Conservation (phyloP, 768 basidiomycete genomes). For the Rhizopogon roseolus region DNA sequence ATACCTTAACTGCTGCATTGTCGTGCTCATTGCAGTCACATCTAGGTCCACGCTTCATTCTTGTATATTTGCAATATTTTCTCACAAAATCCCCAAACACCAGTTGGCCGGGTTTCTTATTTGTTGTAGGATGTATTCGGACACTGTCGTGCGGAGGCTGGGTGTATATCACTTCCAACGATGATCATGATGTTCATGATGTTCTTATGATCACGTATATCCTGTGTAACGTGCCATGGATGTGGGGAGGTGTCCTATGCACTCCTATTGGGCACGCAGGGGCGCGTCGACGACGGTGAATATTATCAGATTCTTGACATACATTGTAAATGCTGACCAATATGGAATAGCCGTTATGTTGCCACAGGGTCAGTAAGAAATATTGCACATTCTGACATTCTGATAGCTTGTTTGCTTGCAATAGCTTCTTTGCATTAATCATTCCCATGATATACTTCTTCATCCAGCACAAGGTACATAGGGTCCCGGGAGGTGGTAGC, state of each 20-base stretch:
- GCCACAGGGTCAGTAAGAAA: slow-evolving; percentile 41
- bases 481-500: slow-evolving; percentile 67
- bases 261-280: slow-evolving; percentile 38
- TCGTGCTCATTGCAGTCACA: neutral
- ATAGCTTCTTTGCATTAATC: slow-evolving; percentile 67
- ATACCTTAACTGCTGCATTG: neutral
- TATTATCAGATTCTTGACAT: neutral
- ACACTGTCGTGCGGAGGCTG: slow-evolving; percentile 86
- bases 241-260: slow-evolving; percentile 62
- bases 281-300: slow-evolving; percentile 52
- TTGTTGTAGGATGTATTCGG: slow-evolving; percentile 60
- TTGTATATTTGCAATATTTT: slow-evolving; percentile 61
- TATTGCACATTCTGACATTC: neutral
- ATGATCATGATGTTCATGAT: slow-evolving; percentile 83
- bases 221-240: slow-evolving; percentile 83
- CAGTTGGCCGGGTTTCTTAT: slow-evolving; percentile 45
- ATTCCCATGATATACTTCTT: slow-evolving; percentile 80
- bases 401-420: slow-evolving; percentile 1
- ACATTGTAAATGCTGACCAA: neutral
- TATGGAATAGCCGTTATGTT: slow-evolving; percentile 41
- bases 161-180: slow-evolving; percentile 85
- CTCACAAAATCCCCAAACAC: slow-evolving; percentile 42
- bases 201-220: slow-evolving; percentile 87
- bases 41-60: slow-evolving; percentile 67
- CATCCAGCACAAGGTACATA: slow-evolving; percentile 78